Evolutionary conservation across 2,329 filamentous ascomycete species (phyloP).

Genomic region (Cladosporium sp.): DNA sequence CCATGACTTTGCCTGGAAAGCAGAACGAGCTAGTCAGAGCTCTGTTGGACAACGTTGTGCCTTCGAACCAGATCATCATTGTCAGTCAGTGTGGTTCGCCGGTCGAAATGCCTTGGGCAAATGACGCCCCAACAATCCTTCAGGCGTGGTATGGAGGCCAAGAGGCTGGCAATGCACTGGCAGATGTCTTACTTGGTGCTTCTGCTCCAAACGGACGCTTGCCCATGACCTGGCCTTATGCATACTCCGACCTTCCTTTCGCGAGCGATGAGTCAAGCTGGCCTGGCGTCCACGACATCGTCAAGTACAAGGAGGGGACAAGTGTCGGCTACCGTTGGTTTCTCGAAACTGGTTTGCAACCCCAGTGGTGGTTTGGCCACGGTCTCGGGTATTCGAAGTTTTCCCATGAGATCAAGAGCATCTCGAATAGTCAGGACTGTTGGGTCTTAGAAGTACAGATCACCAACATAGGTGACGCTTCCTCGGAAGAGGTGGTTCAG

Average conservation of each 20-base stretch:
- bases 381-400: background rate
- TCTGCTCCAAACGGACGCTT: background rate
- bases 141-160: constrained; percentile 58
- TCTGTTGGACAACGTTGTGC: constrained; percentile 62
- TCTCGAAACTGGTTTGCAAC: background rate
- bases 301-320: background rate
- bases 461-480: background rate
- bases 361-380: background rate
- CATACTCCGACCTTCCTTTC: background rate
- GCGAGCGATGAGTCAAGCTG: background rate
- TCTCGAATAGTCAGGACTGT: background rate
- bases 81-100: constrained; percentile 76
- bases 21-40: constrained; percentile 63
- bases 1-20: constrained; percentile 56
- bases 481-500: background rate
- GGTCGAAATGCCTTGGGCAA: constrained; percentile 66
- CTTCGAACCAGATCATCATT: background rate
- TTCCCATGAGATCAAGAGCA: background rate
- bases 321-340: background rate
- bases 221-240: background rate
- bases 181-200: constrained; percentile 58
- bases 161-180: constrained; percentile 76
- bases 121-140: constrained; percentile 57
- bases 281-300: background rate
- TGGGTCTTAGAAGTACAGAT: background rate